Evolutionary conservation across 148 eudicot species (phyloP).

Genomic region (Spergularia bocconei): DNA sequence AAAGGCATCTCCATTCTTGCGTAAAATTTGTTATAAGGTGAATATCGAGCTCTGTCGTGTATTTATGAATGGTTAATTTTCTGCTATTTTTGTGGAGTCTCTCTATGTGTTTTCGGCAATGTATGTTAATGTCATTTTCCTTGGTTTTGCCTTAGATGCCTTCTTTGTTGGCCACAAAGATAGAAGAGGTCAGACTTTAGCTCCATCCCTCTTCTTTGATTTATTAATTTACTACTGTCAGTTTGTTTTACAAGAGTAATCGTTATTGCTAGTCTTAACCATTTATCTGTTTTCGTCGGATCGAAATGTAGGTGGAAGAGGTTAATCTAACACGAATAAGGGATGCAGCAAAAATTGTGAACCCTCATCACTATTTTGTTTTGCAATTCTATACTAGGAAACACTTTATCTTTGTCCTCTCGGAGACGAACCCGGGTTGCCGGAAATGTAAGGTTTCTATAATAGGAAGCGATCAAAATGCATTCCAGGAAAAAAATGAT

Average conservation of each 20-base stretch:
- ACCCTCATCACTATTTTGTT: not conserved
- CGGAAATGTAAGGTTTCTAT: constrained; percentile 52
- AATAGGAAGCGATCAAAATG: too few relatives aligned
- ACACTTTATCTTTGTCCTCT: too few relatives aligned
- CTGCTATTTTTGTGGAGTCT: not conserved
- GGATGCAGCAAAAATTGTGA: not conserved
- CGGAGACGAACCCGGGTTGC: too few relatives aligned
- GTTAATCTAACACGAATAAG: not conserved
- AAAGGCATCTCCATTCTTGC: constrained; percentile 10
- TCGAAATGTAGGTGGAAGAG: not conserved
- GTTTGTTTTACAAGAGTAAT: not conserved
- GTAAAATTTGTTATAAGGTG: constrained; percentile 2
- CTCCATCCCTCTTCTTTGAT: not conserved
- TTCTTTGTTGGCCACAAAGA: too few relatives aligned
- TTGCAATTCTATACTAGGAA: too few relatives aligned
- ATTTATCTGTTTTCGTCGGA: not conserved
- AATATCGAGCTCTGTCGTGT: too few relatives aligned
- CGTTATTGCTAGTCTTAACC: not conserved
- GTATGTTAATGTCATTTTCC: too few relatives aligned
- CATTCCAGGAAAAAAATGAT: too few relatives aligned
- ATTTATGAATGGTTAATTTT: too few relatives aligned
- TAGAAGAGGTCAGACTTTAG: too few relatives aligned
- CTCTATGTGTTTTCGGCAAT: too few relatives aligned
- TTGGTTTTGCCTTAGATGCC: too few relatives aligned
- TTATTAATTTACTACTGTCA: not conserved